Base-by-base conservation (phyloP, 2,329 filamentous ascomycete genomes). In the Aspergillus felis region DNA sequence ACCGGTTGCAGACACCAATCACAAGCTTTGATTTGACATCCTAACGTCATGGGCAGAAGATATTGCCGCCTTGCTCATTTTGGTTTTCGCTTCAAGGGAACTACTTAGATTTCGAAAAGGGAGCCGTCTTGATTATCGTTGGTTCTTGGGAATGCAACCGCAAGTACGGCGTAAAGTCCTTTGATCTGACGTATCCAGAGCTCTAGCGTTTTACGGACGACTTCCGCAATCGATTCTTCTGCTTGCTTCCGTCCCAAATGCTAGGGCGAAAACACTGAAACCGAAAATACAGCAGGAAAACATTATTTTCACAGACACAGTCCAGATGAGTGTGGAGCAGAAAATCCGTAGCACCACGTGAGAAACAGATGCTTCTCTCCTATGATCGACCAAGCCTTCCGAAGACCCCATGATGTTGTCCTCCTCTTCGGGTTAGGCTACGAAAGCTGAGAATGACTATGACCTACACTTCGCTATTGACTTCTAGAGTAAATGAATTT, bases 1-100 rank as follows among this genome's bases (percentile, higher is more conserved):
- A 47, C 56, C 60, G 58, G 58, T 41, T n/a, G 44, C 27, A 20
- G 1, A 29, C 51, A 28, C 70, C 70, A 72, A 72, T 72, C 62
- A 71, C 38, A 47, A 24, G 1, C 8, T 41, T 24, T n/a, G 50
- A 59, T 61, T 63, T 55, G 44, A 57, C 60, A 61, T 62, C 56
- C 56, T 41, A 54, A 64, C 62, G 62, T 64, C 61, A 52, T 62
- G 65, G 69, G 66, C 65, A 66, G 67, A 71, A 71, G 61, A 60
- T 66, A 73, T 71, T 71, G 64, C 69, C 70, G 69, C 61, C 61
- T 65, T 58, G 59, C 58, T 61, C 59, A 14, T 58, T 53, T 25
- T 62, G 47, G 52, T 59, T 61, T 64, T 64, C 52, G 59, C 58
- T 53, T 50, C 48, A 24, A 49, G 53, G 50, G 41, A 44, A 17